Conservation (phyloP, 257 asterid genomes). For the Lycium barbarum region DNA sequence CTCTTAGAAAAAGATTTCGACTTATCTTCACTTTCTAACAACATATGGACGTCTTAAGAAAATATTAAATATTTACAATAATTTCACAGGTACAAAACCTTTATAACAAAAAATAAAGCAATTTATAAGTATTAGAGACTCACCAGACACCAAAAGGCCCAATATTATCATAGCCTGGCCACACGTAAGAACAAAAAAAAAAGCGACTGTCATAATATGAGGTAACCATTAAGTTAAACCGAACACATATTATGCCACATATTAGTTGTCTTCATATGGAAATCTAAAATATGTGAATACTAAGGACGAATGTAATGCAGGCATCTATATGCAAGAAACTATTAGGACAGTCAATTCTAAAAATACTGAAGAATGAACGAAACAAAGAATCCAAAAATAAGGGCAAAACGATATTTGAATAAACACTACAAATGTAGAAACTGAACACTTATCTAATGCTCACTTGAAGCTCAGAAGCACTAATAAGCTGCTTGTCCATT, state of each 20-base stretch:
- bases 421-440: constrained; percentile 9
- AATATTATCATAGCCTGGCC: constrained; percentile 70
- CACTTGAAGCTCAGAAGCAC: constrained; percentile 17
- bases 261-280: constrained; percentile 16
- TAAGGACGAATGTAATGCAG: neutral
- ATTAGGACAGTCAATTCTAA: neutral
- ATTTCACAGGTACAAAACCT: constrained; percentile 8
- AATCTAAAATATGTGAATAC: neutral
- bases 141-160: constrained; percentile 89
- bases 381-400: constrained; percentile 14
- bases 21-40: neutral
- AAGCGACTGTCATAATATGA: constrained; percentile 34
- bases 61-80: constrained; percentile 5
- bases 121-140: constrained; percentile 39
- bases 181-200: constrained; percentile 36
- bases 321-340: constrained; percentile 4
- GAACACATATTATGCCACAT: neutral
- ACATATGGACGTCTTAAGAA: neutral
- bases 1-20: neutral
- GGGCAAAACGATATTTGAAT: neutral
- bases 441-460: neutral
- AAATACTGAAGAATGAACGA: neutral
- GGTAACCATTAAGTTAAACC: neutral
- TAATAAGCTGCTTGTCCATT: neutral
- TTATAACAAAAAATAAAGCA: constrained; percentile 23